These are phyloP conservation scores for Candida suzukii DNA, from an alignment of 805 yeast species.

Conservation along the genomic window DNA sequence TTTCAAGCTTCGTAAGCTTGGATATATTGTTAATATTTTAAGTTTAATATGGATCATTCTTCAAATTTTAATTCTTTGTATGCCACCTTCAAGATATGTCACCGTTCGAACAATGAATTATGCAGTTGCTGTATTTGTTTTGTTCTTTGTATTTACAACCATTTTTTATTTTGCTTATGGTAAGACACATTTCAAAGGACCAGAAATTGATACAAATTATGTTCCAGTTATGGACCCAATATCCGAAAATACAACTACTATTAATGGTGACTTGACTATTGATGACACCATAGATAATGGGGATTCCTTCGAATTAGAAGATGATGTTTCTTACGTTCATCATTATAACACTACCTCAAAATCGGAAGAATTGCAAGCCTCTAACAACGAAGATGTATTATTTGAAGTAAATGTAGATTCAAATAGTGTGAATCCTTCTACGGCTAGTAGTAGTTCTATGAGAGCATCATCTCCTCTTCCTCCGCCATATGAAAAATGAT, in stretches of 20 bases:
- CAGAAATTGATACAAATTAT: constrained; percentile 33
- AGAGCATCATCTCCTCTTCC: too few relatives aligned
- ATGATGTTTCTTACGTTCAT: constrained; percentile 1
- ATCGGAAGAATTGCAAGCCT: background rate
- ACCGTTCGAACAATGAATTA: constrained; percentile 47
- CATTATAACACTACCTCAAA: background rate
- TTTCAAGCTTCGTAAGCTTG: constrained; percentile 54
- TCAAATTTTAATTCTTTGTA: constrained; percentile 55
- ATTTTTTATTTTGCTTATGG: constrained; percentile 57
- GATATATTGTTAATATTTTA: constrained; percentile 54
- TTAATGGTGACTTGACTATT: background rate
- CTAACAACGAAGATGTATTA: too few relatives aligned
- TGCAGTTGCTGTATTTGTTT: constrained; percentile 55
- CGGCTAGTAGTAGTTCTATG: too few relatives aligned
- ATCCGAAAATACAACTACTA: too few relatives aligned
- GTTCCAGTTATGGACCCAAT: background rate
- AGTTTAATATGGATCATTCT: constrained; percentile 56
- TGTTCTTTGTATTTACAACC: constrained; percentile 42
- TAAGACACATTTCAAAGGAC: constrained; percentile 52
- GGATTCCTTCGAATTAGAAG: background rate
- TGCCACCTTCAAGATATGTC: constrained; percentile 61
- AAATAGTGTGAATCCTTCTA: too few relatives aligned
- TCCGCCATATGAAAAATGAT: too few relatives aligned
- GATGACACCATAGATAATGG: constrained; percentile 7
- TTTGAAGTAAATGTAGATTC: too few relatives aligned